Evolutionary conservation across 371 early-diverging fungal species (phyloP).

Genomic region (Zychaea mexicana): DNA sequence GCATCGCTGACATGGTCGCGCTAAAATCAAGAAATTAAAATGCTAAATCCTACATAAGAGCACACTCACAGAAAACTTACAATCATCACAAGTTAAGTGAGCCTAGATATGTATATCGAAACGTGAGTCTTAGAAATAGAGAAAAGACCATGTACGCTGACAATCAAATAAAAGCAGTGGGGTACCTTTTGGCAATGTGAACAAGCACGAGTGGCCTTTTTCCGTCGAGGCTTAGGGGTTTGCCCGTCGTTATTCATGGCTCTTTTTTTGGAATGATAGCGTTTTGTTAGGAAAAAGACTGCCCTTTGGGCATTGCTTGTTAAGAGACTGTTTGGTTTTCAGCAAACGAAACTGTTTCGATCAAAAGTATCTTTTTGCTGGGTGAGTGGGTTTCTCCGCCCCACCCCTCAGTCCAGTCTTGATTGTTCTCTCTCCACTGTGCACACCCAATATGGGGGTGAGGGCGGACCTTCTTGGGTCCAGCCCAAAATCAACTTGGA

Average conservation of each 20-base stretch:
- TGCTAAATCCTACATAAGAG: not conserved
- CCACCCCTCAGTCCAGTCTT: no score
- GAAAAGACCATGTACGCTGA: not conserved
- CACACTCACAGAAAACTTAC: conserved; percentile 14
- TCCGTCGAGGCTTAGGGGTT: conserved; percentile 19
- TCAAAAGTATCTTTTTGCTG: no score
- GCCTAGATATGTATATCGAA: no score
- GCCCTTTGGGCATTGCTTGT: conserved; percentile 7
- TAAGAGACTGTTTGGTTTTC: no score
- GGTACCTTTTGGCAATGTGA: conserved; percentile 53
- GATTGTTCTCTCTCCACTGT: no score
- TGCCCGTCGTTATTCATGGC: conserved; percentile 8
- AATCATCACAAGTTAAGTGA: conserved; percentile 40
- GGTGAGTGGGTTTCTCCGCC: no score
- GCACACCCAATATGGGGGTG: no score
- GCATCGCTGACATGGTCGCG: conserved; percentile 43
- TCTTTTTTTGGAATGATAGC: not conserved
- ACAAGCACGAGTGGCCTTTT: conserved; percentile 35
- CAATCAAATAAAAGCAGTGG: not conserved
- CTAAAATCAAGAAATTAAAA: conserved; percentile 12
- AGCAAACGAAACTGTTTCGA: no score
- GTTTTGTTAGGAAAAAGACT: not conserved
- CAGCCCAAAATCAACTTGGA: no score
- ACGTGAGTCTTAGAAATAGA: no score
- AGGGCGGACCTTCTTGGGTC: no score